Evolutionary conservation across 2,329 filamentous ascomycete species (phyloP), one percentile per base, ranked within the genome.

Genomic region (Decorospora gaudefroyi): DNA sequence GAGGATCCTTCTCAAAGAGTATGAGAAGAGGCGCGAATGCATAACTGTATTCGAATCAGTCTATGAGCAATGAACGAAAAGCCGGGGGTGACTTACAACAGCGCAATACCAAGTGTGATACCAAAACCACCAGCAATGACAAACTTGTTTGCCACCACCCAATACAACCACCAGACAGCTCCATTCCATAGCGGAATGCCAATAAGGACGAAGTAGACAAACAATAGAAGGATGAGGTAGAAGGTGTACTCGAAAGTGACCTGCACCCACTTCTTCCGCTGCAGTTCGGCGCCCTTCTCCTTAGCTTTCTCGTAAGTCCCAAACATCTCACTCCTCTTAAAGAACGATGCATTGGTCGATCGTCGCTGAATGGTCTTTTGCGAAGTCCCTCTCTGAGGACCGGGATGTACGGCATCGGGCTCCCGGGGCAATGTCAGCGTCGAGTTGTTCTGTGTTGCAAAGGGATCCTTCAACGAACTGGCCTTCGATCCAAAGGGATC

Each of bases 181-280:
- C 75, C 75, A 4, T 70, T 70, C 75, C 75, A 78, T 2, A 78
- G 45, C 1, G 75, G 75, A 39, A 71, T 42, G 4, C 75, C 75
- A 7, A 77, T 55, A 1, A 77, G 59, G n/a, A 76, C 71, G 15
- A 77, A 74, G 44, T 77, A 77, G 19, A 75, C 59, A 41, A 76
- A 72, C 9, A 59, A 59, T 3, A 71, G 12, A 15, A 60, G 30
- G 26, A 28, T 72, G 2, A 64, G 23, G 37, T 75, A 76, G 18
- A 72, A 52, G 21, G 58, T 47, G 35, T 68, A 72, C 52, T 74
- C 69, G 38, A 75, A 74, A 4, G 62, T 37, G 1, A 67, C 9
- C 40, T 71, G 70, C 15, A 64, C 64, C 62, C 64, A 71, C 29
- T 64, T 58, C 29, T 62, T 62, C 13, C 70, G 55, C 38, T 70